Conservation (phyloP, 2,329 filamentous ascomycete genomes). For the Iodosphaeria phyllophila region DNA sequence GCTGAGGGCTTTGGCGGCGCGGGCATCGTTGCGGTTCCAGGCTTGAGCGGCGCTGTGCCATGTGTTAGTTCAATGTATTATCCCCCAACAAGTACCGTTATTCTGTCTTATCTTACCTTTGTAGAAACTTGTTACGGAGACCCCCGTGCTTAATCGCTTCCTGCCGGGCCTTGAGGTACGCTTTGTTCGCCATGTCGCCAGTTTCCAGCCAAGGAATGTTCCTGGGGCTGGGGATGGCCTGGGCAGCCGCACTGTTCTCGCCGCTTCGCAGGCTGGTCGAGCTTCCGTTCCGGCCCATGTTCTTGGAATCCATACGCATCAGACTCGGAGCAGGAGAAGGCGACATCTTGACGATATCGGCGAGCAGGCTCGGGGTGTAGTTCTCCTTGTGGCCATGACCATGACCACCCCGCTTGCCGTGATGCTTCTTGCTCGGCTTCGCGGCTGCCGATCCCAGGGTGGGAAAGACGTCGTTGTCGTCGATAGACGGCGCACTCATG, state of each 20-base stretch:
- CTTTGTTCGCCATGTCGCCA: slow-evolving; percentile 74
- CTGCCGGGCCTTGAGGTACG: slow-evolving; percentile 84
- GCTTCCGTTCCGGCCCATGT: slow-evolving; percentile 42
- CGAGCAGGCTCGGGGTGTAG: slow-evolving; percentile 55
- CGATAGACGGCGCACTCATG: slow-evolving; percentile 56
- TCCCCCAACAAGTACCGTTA: not conserved
- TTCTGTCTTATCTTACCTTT: slow-evolving; percentile 51
- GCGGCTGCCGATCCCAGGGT: slow-evolving; percentile 58
- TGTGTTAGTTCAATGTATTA: slow-evolving; percentile 5
- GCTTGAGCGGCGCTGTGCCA: slow-evolving; percentile 69
- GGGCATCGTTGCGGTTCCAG: slow-evolving; percentile 95
- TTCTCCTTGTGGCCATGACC: slow-evolving; percentile 53
- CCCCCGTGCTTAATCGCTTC: slow-evolving; percentile 97
- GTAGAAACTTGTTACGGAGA: slow-evolving; percentile 88
- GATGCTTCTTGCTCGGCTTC: slow-evolving; percentile 76
- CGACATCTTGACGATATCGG: slow-evolving; percentile 90
- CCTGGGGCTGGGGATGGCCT: slow-evolving; percentile 71
- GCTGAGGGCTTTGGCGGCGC: slow-evolving; percentile 86
- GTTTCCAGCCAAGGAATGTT: slow-evolving; percentile 96
- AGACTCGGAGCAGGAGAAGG: slow-evolving; percentile 55
- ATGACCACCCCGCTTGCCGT: slow-evolving; percentile 77
- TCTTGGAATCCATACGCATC: slow-evolving; percentile 40
- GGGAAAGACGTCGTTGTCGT: slow-evolving; percentile 92
- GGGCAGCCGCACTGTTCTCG: slow-evolving; percentile 65
- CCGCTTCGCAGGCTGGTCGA: slow-evolving; percentile 43